phyloP scores from a whole-genome alignment of 2,329 filamentous ascomycete species.

The Pseudogymnoascus sp. region DNA sequence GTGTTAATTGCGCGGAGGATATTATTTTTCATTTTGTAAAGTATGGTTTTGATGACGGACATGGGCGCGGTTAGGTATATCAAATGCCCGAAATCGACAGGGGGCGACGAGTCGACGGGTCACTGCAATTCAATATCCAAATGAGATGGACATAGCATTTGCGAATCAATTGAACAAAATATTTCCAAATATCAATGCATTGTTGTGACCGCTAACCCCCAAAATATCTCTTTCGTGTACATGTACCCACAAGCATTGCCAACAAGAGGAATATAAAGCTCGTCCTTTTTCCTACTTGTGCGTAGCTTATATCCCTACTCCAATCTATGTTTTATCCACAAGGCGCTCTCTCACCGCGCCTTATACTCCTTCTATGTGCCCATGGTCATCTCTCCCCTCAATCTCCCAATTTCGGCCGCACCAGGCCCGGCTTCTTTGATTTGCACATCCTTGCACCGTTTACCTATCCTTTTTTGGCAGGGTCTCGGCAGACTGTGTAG shows the following conservation, averaged over 20 bases:
- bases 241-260: constrained; percentile 6
- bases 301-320: not conserved
- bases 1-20: not conserved
- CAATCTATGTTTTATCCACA: not conserved
- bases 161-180: not conserved
- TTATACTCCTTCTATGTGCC: not conserved
- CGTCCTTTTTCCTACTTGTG: not conserved
- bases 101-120: not conserved
- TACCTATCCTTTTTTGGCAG: constrained; percentile 44
- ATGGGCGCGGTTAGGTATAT: not conserved
- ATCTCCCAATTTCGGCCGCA: not conserved
- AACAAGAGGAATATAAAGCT: not conserved
- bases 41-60: not conserved
- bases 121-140: not conserved
- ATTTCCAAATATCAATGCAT: not conserved
- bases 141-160: not conserved
- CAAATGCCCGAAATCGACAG: not conserved
- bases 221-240: constrained; percentile 1
- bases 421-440: not conserved
- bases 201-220: constrained; percentile 2
- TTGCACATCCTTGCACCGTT: not conserved
- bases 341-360: not conserved
- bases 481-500: constrained; percentile 41
- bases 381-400: not conserved
- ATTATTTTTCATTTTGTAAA: not conserved